Evolutionary conservation across 495 filamentous ascomycete genomes (phyloP), one percentile per base, ranked within the genome.

Genomic region (Neurospora cerealis): DNA sequence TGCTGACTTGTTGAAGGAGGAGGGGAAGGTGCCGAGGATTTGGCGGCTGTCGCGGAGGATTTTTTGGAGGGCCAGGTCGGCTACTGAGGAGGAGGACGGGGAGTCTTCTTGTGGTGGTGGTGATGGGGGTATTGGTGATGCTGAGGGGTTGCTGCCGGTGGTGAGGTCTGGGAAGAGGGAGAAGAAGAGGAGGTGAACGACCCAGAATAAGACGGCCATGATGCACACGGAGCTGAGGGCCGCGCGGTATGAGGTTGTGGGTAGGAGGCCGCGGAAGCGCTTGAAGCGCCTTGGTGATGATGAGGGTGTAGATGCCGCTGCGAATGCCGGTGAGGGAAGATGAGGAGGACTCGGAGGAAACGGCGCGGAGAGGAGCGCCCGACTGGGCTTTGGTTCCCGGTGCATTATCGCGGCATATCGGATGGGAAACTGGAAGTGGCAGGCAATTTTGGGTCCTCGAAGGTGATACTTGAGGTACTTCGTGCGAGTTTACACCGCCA

Each of bases 21-120:
- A 78, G 19, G 44, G 70, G 71, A 83, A 84, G 15, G 73, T 9
- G 1, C 85, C 85, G 73, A 87, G 84, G 41, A 86, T 81, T 4
- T 82, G 83, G 4, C 81, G 78, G 28, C 81, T 82, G 74, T 85
- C 83, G 9, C 73, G 46, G 7, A 86, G 81, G 69, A 86, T 80
- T 48, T 85, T 86, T 46, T 83, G 71, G 9, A 85, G 74, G 9
- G 83, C 84, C 13, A 83, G 76, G 69, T 83, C 74, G 9, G 79
- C 78, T 19, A 86, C 73, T 0, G 77, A 78, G 40, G 71, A 42
- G 5, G 15, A 21, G 28, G 77, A 78, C 36, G 71, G 17, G 15
- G 15, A 21, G 28, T 66, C 28, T 34, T 24, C 17, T 62, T 5
- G 44, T 4, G 5, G 69, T 73, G 32, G 4, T 69, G 24, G 24